phyloP scores from a whole-genome alignment of 31 red algal species.

The Odonthalia washingtoniensis region DNA sequence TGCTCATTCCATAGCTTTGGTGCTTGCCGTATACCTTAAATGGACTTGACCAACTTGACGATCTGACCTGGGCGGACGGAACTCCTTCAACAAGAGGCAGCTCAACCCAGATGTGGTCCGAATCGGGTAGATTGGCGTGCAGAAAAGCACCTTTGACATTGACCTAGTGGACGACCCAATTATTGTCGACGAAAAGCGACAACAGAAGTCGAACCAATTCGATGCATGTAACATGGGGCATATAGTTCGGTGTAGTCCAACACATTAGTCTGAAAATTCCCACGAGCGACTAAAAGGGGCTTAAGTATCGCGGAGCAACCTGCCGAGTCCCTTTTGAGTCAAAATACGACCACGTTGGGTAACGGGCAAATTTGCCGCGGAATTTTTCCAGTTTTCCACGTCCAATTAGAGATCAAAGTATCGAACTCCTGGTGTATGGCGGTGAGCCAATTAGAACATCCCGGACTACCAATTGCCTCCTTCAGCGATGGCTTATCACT shows the following conservation, averaged over 20 bases:
- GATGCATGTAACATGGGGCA: constrained; percentile 14
- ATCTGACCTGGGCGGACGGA: not conserved
- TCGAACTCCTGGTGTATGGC: constrained; percentile 41
- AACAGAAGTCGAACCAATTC: constrained; percentile 10
- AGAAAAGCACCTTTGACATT: constrained; percentile 38
- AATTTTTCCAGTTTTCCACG: not conserved
- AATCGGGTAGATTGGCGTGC: constrained; percentile 21
- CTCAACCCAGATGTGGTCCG: not conserved
- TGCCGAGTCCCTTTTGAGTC: constrained; percentile 1
- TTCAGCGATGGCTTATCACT: constrained; percentile 22
- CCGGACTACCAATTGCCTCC: constrained; percentile 28
- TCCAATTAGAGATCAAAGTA: constrained; percentile 16
- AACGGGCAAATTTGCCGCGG: not conserved
- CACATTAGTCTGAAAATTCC: constrained; percentile 10
- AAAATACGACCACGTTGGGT: no score
- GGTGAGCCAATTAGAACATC: constrained; percentile 11
- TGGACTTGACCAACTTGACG: not conserved
- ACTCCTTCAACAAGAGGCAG: not conserved
- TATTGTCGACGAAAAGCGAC: not conserved
- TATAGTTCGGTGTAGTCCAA: constrained; percentile 7
- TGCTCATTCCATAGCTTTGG: constrained; percentile 33
- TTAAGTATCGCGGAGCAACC: not conserved
- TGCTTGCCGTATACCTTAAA: constrained; percentile 30
- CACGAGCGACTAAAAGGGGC: constrained; percentile 6
- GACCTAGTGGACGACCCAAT: constrained; percentile 1